Conservation (phyloP, 2,329 filamentous ascomycete species). For the Exophiala sp. region DNA sequence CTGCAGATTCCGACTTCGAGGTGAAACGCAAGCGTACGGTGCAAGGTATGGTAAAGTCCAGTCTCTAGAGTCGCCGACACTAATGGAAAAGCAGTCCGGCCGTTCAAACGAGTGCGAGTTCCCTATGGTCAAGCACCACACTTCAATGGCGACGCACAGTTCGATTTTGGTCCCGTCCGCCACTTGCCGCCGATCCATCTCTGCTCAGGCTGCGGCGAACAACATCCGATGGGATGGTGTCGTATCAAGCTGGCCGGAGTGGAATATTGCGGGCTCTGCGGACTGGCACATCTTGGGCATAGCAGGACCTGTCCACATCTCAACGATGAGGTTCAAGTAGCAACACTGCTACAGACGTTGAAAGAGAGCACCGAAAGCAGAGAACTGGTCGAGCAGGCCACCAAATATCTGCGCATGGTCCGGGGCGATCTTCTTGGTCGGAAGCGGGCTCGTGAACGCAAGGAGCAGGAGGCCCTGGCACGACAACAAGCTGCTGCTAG, state of each 20-base stretch:
- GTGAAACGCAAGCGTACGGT: constrained; percentile 12
- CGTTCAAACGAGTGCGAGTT: constrained; percentile 37
- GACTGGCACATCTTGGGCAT: constrained; percentile 55
- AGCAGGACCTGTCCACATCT: constrained; percentile 57
- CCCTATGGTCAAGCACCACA: constrained; percentile 28
- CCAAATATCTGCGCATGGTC: constrained; percentile 52
- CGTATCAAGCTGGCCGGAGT: constrained; percentile 54
- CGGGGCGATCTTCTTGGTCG: constrained; percentile 48
- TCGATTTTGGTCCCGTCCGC: constrained; percentile 17
- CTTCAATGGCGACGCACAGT: constrained; percentile 23
- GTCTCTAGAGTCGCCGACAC: constrained; percentile 12
- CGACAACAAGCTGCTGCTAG: neutral
- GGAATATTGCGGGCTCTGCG: constrained; percentile 60
- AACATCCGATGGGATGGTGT: constrained; percentile 55
- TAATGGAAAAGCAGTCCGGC: constrained; percentile 30
- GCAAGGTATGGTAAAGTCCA: constrained; percentile 19
- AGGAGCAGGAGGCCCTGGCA: constrained; percentile 13
- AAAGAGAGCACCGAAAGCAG: constrained; percentile 53
- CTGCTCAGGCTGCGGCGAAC: constrained; percentile 51
- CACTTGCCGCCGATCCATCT: constrained; percentile 26
- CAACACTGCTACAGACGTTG: constrained; percentile 58
- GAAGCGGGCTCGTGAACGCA: constrained; percentile 38
- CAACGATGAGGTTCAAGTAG: constrained; percentile 56
- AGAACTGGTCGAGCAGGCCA: constrained; percentile 49
- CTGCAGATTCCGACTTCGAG: constrained; percentile 29